Base-by-base conservation (phyloP, 2,329 filamentous ascomycete genomes). In the Pseudocercospora crystallina region DNA sequence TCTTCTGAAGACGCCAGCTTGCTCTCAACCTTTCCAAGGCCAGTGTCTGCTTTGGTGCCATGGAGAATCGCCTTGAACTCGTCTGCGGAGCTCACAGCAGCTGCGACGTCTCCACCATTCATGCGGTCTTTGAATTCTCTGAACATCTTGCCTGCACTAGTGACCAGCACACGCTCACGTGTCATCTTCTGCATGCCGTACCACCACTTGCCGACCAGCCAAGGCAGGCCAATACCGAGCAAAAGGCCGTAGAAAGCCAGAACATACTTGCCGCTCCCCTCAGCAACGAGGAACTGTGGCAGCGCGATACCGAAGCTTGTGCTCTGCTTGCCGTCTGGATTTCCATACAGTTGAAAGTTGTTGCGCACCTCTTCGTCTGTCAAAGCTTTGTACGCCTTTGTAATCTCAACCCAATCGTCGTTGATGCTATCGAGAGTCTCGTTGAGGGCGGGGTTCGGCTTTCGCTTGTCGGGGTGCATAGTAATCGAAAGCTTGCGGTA, bases 231-330 rank as follows among this genome's bases (percentile, higher is more conserved):
- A 55, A 97, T 89, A 48, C 92, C 94, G 44, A 99, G 84, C 34
- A 97, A 80, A 31, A 86, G 73, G 33, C 90, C 91, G 70, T 99
- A 99, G 57, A 96, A 80, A 50, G 96, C 77, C 54, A 99, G 78
- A 47, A 99, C 87, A 67, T 95, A 97, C 76, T 96, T 97, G 60
- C 91, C 92, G 70, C 94, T 95, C 48, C 91, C 92, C 61, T 96
- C 90, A 11, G 89, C 87, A 48, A 99, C 81, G 63, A 99, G 90
- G 72, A 94, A 89, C 69, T 94, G 87, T 39, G 94, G 94, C 39
- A 99, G 80, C 39, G 92, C 94, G 60, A 99, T 99, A 58, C 94
- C 92, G 66, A 99, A 97, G 74, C 90, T 96, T 73, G 91, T 94
- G 70, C 90, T 92, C 75, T 99, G 94, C 80, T 96, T 97, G 68